Evolutionary conservation across 2,329 filamentous ascomycete genomes (phyloP).

Genomic region (Phialophora verrucosa): DNA sequence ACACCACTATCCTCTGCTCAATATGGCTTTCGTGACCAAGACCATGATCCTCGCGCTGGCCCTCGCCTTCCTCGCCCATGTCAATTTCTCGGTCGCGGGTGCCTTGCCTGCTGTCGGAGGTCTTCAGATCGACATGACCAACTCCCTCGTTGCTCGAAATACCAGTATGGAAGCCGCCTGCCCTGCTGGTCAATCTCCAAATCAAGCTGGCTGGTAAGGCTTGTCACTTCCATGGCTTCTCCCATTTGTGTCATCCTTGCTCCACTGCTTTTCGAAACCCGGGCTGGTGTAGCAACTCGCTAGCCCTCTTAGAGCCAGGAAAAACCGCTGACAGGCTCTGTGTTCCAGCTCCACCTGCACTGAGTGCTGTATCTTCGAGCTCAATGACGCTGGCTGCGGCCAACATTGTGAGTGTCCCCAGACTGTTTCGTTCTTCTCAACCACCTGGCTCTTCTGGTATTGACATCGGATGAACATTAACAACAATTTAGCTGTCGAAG

Average conservation of each 20-base stretch:
- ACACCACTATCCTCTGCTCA: neutral
- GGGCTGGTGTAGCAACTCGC: neutral
- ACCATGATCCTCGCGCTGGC: neutral
- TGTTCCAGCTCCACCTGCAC: slow-evolving; percentile 22
- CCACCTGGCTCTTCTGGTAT: neutral
- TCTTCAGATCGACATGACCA: neutral
- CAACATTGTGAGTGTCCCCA: neutral
- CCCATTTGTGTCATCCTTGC: neutral
- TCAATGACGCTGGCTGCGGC: slow-evolving; percentile 14
- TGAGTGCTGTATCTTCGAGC: slow-evolving; percentile 25
- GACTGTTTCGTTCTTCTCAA: neutral
- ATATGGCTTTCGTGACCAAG: neutral
- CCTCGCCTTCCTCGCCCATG: neutral
- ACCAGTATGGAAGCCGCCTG: neutral
- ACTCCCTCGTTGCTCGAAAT: slow-evolving; percentile 1
- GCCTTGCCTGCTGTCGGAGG: neutral
- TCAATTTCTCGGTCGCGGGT: neutral
- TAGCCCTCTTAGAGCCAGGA: neutral
- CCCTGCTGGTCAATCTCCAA: neutral
- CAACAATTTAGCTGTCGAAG: slow-evolving; percentile 4
- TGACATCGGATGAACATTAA: neutral
- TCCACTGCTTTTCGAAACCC: neutral
- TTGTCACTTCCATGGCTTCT: neutral
- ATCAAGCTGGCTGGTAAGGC: slow-evolving; percentile 7
- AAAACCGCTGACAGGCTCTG: neutral